Conservation (phyloP, 2,329 filamentous ascomycete species). For the Verticillium nonalfalfae region DNA sequence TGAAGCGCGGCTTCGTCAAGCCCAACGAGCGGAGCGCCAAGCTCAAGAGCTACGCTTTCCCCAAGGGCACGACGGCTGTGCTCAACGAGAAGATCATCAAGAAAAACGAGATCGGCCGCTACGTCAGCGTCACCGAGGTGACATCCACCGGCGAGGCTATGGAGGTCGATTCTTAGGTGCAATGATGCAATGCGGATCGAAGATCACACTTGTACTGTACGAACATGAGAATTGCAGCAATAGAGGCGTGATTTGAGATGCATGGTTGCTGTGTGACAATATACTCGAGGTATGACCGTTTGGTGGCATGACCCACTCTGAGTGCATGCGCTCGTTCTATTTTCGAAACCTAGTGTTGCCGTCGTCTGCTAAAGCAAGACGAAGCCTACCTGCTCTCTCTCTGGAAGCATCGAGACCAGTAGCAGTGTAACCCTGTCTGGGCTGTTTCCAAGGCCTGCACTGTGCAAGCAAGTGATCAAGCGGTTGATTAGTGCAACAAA, state of each 20-base stretch:
- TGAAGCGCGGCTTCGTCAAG: constrained; percentile 87
- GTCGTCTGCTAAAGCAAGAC: no score
- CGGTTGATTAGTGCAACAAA: no score
- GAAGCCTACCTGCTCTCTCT: no score
- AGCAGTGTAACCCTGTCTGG: no score
- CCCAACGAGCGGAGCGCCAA: constrained; percentile 90
- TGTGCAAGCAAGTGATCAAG: no score
- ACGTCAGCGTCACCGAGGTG: constrained; percentile 85
- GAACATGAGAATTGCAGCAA: constrained; percentile 6
- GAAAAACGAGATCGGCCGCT: constrained; percentile 90
- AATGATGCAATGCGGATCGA: not conserved
- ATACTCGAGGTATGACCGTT: no score
- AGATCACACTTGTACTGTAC: not conserved
- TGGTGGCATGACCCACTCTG: no score
- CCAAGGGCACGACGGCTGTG: constrained; percentile 86
- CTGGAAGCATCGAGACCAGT: no score
- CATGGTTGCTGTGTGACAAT: not conserved
- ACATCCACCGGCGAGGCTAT: constrained; percentile 63
- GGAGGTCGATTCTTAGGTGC: constrained; percentile 58
- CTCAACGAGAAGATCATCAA: constrained; percentile 95
- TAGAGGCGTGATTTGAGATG: constrained; percentile 5
- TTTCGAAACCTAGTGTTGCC: no score
- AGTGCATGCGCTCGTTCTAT: no score
- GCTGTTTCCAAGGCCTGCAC: no score
- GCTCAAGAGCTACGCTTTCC: constrained; percentile 88